phyloP scores from a whole-genome alignment of 805 yeast species.

The Hanseniaspora lindneri region DNA sequence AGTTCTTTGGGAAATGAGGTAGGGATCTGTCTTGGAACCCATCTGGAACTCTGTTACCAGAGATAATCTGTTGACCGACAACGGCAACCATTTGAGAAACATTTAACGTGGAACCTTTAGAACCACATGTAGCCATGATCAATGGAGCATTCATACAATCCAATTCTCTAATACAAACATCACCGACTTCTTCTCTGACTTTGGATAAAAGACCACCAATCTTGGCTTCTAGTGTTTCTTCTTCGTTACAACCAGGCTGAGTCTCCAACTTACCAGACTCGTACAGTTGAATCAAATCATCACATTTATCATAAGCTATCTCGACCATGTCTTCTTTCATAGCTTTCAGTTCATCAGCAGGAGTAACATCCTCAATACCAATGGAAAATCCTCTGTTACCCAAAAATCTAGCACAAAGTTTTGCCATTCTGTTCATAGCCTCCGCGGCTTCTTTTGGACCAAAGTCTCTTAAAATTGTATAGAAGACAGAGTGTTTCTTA shows the following conservation, averaged over 20 bases:
- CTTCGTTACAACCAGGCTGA: constrained; percentile 98
- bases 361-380: constrained; percentile 95
- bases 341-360: constrained; percentile 61
- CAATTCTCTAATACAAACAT: constrained; percentile 84
- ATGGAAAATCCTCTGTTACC: constrained; percentile 95
- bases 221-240: constrained; percentile 93
- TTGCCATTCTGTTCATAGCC: constrained; percentile 99
- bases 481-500: constrained; percentile 90
- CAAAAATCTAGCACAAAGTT: constrained; percentile 84
- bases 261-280: constrained; percentile 85
- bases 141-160: constrained; percentile 88
- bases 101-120: constrained; percentile 93
- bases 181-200: constrained; percentile 98
- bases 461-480: constrained; percentile 85
- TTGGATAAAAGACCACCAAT: constrained; percentile 92
- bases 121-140: constrained; percentile 98
- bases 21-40: constrained; percentile 98
- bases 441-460: constrained; percentile 93
- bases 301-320: constrained; percentile 80
- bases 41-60: constrained; percentile 98
- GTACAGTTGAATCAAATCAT: constrained; percentile 68
- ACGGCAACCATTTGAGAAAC: constrained; percentile 99
- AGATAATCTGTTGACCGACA: constrained; percentile 96
- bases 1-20: constrained; percentile 91
- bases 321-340: constrained; percentile 85